These are phyloP conservation scores for Saccharomycopsis lassenensis DNA, from an alignment of 805 yeast genomes.

Conservation along the genomic window DNA sequence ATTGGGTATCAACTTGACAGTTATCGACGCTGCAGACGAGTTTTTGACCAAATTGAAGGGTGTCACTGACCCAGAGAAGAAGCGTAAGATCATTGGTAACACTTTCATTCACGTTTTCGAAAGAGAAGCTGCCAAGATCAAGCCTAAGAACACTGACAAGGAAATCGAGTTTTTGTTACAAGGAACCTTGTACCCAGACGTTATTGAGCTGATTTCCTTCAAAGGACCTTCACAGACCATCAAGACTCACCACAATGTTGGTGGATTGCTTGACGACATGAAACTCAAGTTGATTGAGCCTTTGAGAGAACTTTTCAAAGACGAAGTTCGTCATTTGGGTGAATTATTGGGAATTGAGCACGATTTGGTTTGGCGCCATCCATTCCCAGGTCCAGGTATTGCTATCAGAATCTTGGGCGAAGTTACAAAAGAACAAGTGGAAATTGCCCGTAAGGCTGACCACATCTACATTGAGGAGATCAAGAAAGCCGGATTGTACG, in stretches of 20 bases:
- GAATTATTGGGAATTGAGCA: constrained; percentile 90
- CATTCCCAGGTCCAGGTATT: constrained; percentile 99
- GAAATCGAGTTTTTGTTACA: constrained; percentile 90
- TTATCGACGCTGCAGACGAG: constrained; percentile 87
- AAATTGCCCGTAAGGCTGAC: constrained; percentile 96
- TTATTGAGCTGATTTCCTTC: constrained; percentile 95
- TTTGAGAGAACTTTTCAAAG: constrained; percentile 95
- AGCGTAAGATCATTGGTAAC: constrained; percentile 97
- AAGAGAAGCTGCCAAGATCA: constrained; percentile 86
- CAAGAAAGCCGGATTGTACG: constrained; percentile 82
- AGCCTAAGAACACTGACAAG: constrained; percentile 69
- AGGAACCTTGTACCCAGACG: constrained; percentile 98
- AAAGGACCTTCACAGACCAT: constrained; percentile 99
- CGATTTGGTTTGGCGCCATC: constrained; percentile 99
- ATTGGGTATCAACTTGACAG: constrained; percentile 88
- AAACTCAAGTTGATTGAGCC: constrained; percentile 98
- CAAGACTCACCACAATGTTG: constrained; percentile 98
- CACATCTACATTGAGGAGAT: constrained; percentile 93
- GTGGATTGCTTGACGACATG: constrained; percentile 96
- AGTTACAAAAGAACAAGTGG: constrained; percentile 87
- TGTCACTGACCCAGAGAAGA: constrained; percentile 96
- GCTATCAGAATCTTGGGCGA: constrained; percentile 98
- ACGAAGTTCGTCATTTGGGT: constrained; percentile 96
- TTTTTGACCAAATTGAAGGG: constrained; percentile 82
- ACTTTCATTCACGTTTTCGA: constrained; percentile 96